Evolutionary conservation across 371 early-diverging fungal species (phyloP), one percentile per base, ranked within the genome.

Genomic region (Mucor mucedo): DNA sequence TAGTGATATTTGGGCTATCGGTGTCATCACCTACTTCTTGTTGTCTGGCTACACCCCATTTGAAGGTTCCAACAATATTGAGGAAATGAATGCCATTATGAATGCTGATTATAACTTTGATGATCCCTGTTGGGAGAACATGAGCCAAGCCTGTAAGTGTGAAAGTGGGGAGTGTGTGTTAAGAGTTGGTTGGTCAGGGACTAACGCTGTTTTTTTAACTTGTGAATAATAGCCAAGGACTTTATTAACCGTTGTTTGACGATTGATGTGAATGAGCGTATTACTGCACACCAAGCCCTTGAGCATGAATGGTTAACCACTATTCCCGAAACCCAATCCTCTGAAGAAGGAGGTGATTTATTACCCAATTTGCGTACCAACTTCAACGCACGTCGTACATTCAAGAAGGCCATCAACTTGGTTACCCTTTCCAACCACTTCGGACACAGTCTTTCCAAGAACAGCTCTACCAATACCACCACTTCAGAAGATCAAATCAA

Each of bases 1-100:
- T 65, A 82, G 82, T 28, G 98, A 98, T 66, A 80, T 96, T 72
- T 98, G 97, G 97, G 90, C 93, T 10, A 78, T 96, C 68, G 98
- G 98, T 14, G 94, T 98, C 13, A 91, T 98, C 56, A 84, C 95
- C 3, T 96, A 90, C 74, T 94, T 93, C 42, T 80, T 96, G 71
- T 73, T 95, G 10, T 91, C 91, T 72, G 98, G 98, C 7, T 88
- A 85, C 59, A 89, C 95, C 10, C 98, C 98, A 10, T 98, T 95
- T 83, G 95, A 95, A 66, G 89, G 82, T 9, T 79, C 84, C 40
- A 82, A 77, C 55, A 84, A 79, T 14, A 64, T 78, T 39, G 84
- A 83, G 45, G 90, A 88, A 64, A 86, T 85, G 77, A 74, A 89
- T 45, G 89, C 89, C 35, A 92, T 95, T 63, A 72, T 93, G 55